Percentiles rank a stretch among this genome's conserved stretches.
phyloP scores from a whole-genome alignment of 225 moss, liverwort and hornwort genomes.

The Rhytidiadelphus loreus region DNA sequence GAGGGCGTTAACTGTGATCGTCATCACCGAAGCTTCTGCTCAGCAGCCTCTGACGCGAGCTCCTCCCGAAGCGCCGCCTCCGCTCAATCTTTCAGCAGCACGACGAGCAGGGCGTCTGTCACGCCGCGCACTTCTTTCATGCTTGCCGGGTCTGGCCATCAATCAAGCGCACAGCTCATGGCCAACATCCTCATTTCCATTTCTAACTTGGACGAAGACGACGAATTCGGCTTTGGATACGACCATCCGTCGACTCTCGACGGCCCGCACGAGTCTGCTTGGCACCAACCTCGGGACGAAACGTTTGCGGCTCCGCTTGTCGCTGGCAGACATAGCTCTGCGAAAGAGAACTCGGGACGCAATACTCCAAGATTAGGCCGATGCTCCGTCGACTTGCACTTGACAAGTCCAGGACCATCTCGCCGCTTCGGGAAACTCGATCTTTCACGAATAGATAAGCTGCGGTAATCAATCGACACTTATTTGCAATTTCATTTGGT shows the following conservation, averaged over 20 bases:
- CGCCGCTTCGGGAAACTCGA: slow-evolving; percentile 24
- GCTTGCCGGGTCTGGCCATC: not conserved
- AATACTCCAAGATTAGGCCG: slow-evolving; percentile 19
- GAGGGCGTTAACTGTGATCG: not conserved
- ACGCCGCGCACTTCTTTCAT: slow-evolving; percentile 10
- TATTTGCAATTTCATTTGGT: not conserved
- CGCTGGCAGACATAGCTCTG: not conserved
- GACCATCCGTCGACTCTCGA: not conserved
- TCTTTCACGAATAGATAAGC: slow-evolving; percentile 15
- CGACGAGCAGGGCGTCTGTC: not conserved
- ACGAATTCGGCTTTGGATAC: not conserved
- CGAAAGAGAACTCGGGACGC: slow-evolving; percentile 21
- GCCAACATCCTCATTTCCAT: slow-evolving; percentile 28
- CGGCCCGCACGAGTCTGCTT: slow-evolving; percentile 32
- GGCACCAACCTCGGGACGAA: slow-evolving; percentile 23
- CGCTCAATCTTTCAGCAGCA: slow-evolving; percentile 15
- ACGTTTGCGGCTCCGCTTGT: not conserved
- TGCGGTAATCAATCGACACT: not conserved
- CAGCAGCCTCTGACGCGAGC: slow-evolving; percentile 4
- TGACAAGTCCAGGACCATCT: slow-evolving; percentile 30
- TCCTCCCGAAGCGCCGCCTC: slow-evolving; percentile 15
- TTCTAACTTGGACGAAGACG: slow-evolving; percentile 22
- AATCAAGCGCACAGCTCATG: slow-evolving; percentile 26
- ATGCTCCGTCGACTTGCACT: slow-evolving; percentile 10
- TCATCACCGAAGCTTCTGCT: not conserved